phyloP scores from a whole-genome alignment of 2,329 filamentous ascomycete genomes.

The Colletotrichum sp. region DNA sequence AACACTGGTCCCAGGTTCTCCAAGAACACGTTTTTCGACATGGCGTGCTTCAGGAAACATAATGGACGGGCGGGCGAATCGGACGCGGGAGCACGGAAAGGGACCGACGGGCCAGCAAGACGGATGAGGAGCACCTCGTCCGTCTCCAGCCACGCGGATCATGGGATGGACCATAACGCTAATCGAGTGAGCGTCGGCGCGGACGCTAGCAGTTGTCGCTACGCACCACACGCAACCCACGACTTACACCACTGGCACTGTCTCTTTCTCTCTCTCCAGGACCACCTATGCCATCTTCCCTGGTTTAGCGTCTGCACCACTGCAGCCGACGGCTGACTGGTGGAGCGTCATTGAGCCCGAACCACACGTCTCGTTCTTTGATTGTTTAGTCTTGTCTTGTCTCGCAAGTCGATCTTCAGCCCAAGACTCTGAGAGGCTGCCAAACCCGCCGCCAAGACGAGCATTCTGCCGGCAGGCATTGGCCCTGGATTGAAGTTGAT shows the following conservation, averaged over 20 bases:
- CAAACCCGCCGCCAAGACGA: constrained; percentile 18
- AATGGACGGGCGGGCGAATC: background rate
- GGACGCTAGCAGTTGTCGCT: background rate
- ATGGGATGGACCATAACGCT: background rate
- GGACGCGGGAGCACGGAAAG: constrained; percentile 6
- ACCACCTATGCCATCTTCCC: background rate
- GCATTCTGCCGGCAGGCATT: constrained; percentile 15
- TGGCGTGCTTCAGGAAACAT: background rate
- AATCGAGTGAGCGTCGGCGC: background rate
- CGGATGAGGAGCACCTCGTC: background rate
- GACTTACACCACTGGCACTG: background rate
- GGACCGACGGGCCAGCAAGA: background rate
- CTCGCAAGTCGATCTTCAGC: background rate
- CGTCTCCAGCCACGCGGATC: constrained; percentile 7
- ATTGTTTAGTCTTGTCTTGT: constrained; percentile 2
- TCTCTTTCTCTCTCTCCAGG: background rate
- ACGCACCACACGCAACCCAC: background rate
- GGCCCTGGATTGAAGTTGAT: background rate
- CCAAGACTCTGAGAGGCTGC: constrained; percentile 14
- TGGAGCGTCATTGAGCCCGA: constrained; percentile 9
- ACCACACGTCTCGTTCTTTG: background rate
- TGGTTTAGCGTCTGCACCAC: constrained; percentile 5
- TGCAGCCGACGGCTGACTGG: constrained; percentile 9
- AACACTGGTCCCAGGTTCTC: background rate
- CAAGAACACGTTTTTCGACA: background rate